Conservation (phyloP, 768 basidiomycete genomes). For the Mycena rebaudengoi region DNA sequence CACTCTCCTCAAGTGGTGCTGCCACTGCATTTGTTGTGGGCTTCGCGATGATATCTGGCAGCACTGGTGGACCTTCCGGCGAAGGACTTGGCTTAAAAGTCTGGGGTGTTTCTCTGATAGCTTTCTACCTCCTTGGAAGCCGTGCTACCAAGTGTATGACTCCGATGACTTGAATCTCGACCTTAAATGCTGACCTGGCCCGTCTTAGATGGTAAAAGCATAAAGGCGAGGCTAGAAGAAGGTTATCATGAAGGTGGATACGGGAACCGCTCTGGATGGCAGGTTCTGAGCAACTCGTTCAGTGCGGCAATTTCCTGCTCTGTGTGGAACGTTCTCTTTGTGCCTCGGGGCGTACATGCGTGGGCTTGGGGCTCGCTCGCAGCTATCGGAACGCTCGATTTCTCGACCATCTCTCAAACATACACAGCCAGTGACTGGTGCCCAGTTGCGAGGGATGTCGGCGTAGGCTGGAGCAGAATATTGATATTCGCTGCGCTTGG, state of each 20-base stretch:
- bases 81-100: constrained; percentile 14
- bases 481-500: constrained; percentile 75
- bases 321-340: constrained; percentile 71
- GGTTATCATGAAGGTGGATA: constrained; percentile 76
- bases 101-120: constrained; percentile 73
- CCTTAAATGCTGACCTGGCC: not conserved
- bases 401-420: constrained; percentile 20
- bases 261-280: constrained; percentile 80
- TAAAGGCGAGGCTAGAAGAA: constrained; percentile 81
- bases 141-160: constrained; percentile 82
- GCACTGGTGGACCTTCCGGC: constrained; percentile 49
- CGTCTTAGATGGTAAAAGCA: constrained; percentile 69
- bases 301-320: constrained; percentile 66
- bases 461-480: constrained; percentile 63
- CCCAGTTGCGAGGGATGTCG: constrained; percentile 55
- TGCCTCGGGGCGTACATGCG: constrained; percentile 51
- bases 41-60: constrained; percentile 74
- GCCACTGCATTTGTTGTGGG: constrained; percentile 81
- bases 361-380: constrained; percentile 32
- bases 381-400: constrained; percentile 31
- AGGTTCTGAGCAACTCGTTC: constrained; percentile 85
- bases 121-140: constrained; percentile 83
- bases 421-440: constrained; percentile 67
- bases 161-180: not conserved
- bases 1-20: constrained; percentile 82